phyloP scores from a whole-genome alignment of 257 asterid genomes.

The Oldenlandia corymbosa region DNA sequence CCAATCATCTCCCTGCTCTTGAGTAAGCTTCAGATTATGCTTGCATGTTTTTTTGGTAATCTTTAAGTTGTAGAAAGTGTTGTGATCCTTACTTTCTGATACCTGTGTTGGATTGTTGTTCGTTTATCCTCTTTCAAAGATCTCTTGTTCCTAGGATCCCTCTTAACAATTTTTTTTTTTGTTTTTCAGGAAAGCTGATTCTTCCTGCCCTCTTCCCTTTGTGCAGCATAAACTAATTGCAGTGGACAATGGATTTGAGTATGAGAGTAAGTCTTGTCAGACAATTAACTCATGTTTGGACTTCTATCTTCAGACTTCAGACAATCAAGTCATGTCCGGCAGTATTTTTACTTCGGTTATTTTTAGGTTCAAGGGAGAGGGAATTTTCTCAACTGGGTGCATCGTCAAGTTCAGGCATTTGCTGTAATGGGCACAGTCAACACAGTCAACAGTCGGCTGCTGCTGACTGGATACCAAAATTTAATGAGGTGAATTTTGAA shows the following conservation, averaged over 20 bases:
- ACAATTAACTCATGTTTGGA: slow-evolving; percentile 6
- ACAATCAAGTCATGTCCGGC: no score
- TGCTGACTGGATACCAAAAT: slow-evolving; percentile 29
- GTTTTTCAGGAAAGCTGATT: slow-evolving; percentile 49
- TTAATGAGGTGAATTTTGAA: slow-evolving; percentile 43
- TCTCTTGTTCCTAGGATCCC: slow-evolving; percentile 2
- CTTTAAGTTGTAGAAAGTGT: not conserved
- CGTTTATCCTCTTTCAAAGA: not conserved
- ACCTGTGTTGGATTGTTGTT: not conserved
- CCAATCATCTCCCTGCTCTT: slow-evolving; percentile 20
- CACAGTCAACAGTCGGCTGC: slow-evolving; percentile 33
- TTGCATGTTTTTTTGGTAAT: not conserved
- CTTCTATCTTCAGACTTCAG: slow-evolving; percentile 19
- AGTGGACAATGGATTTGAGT: slow-evolving; percentile 33
- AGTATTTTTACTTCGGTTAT: slow-evolving; percentile 27
- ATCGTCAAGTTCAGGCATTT: slow-evolving; percentile 74
- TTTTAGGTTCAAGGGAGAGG: slow-evolving; percentile 56
- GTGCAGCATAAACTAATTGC: slow-evolving; percentile 46
- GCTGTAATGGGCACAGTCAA: slow-evolving; percentile 47
- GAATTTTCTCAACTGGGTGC: slow-evolving; percentile 62
- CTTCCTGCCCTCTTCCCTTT: slow-evolving; percentile 57
- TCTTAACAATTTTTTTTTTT: slow-evolving; percentile 19
- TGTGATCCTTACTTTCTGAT: not conserved
- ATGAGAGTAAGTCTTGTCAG: slow-evolving; percentile 39
- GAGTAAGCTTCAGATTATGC: slow-evolving; percentile 41